Percentiles rank a stretch among this genome's conserved stretches.
phyloP scores from a whole-genome alignment of 805 yeast genomes.

The Candida xyloterini region DNA sequence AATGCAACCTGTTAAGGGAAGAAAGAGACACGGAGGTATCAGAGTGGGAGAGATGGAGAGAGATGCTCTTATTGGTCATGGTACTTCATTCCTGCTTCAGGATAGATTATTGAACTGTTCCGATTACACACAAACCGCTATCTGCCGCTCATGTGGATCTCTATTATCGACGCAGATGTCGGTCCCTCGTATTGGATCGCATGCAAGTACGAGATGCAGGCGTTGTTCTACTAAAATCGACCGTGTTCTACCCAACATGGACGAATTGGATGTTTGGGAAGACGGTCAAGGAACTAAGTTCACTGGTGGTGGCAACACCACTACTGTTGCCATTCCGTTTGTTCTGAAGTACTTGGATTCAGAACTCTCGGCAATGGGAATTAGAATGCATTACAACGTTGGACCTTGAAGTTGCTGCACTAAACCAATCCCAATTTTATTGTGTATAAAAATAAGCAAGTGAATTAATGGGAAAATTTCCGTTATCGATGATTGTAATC shows the following conservation, averaged over 20 bases:
- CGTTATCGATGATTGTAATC: too few species aligned
- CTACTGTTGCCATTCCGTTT: constrained; percentile 94
- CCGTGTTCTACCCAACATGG: constrained; percentile 50
- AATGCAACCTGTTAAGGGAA: constrained; percentile 99
- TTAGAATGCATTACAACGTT: constrained; percentile 85
- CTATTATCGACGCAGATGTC: constrained; percentile 84
- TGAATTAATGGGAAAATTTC: too few species aligned
- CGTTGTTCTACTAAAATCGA: constrained; percentile 79
- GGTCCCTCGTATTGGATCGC: constrained; percentile 86
- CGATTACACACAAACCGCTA: constrained; percentile 87
- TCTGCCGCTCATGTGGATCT: constrained; percentile 93
- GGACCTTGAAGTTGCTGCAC: constrained; percentile 44
- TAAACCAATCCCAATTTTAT: background rate
- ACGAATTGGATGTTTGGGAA: constrained; percentile 86
- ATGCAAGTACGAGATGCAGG: constrained; percentile 80
- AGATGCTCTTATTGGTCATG: constrained; percentile 98
- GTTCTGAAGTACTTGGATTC: constrained; percentile 93
- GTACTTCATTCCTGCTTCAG: constrained; percentile 91
- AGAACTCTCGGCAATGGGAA: constrained; percentile 97
- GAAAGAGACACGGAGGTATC: constrained; percentile 98
- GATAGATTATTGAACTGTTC: constrained; percentile 94
- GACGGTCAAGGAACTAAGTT: constrained; percentile 93
- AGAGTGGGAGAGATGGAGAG: constrained; percentile 99
- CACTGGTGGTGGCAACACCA: constrained; percentile 90
- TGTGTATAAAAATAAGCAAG: background rate